Evolutionary conservation across 2,329 filamentous ascomycete genomes (phyloP).

Genomic region (Fusarium odoratissimum): DNA sequence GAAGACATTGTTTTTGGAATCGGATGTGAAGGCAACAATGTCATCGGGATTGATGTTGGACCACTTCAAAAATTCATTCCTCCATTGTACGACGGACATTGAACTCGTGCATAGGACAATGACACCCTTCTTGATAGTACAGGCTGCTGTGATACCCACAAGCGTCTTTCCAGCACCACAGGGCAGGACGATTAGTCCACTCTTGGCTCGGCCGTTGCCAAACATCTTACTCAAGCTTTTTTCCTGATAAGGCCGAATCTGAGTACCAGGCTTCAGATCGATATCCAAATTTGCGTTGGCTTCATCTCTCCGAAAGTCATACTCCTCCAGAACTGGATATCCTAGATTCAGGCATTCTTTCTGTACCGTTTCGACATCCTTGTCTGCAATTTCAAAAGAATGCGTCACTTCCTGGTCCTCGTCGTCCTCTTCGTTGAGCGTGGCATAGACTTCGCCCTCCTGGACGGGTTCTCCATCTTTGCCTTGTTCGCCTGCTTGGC

Average conservation of each 20-base stretch:
- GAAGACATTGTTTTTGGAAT: constrained; percentile 84
- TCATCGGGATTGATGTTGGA: constrained; percentile 94
- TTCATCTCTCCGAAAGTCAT: constrained; percentile 94
- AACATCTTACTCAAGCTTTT: constrained; percentile 99
- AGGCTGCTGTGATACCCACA: constrained; percentile 97
- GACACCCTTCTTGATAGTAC: constrained; percentile 96
- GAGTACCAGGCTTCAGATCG: constrained; percentile 87
- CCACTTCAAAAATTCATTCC: constrained; percentile 97
- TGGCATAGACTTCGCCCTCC: constrained; percentile 76
- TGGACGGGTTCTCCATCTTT: constrained; percentile 64
- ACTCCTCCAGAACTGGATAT: constrained; percentile 92
- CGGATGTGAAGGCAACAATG: constrained; percentile 94
- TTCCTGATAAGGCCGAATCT: constrained; percentile 95
- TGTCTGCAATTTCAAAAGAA: constrained; percentile 89
- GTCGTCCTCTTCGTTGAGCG: constrained; percentile 84
- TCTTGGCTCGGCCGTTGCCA: constrained; percentile 95
- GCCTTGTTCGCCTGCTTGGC: constrained; percentile 50
- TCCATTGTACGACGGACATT: constrained; percentile 98
- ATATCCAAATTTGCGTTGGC: constrained; percentile 93
- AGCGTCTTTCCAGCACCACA: constrained; percentile 97
- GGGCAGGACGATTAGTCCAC: constrained; percentile 95
- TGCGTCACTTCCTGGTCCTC: constrained; percentile 90
- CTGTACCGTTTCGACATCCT: constrained; percentile 85
- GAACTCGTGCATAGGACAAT: constrained; percentile 96
- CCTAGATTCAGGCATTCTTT: constrained; percentile 89